These are phyloP conservation scores for Fusarium incarnatum DNA, from an alignment of 2,329 filamentous ascomycete genomes.

Conservation along the genomic window DNA sequence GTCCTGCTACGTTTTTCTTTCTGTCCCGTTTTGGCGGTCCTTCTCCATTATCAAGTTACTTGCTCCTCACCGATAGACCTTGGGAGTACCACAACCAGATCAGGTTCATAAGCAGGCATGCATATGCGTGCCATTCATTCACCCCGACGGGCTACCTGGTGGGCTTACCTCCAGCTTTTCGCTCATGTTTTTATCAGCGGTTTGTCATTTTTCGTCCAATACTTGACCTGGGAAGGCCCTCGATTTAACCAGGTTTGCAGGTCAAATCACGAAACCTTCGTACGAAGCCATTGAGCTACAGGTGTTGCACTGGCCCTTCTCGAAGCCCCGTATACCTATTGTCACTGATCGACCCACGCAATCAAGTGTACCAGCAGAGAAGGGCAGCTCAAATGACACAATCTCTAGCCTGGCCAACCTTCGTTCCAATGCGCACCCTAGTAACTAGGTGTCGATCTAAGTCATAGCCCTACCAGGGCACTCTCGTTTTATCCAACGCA, in stretches of 20 bases:
- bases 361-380: constrained; percentile 32
- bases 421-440: not conserved
- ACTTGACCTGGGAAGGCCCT: not conserved
- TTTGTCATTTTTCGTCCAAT: not conserved
- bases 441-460: constrained; percentile 33
- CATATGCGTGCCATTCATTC: constrained; percentile 17
- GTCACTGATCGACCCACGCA: constrained; percentile 4
- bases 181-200: not conserved
- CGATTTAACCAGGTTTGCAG: not conserved
- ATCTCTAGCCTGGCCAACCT: not conserved
- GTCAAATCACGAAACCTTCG: not conserved
- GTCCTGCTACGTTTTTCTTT: constrained; percentile 32
- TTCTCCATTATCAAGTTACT: constrained; percentile 35
- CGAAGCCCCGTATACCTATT: not conserved
- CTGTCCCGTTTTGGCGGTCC: constrained; percentile 38
- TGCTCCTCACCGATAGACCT: constrained; percentile 35
- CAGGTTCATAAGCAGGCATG: constrained; percentile 12
- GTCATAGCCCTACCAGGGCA: constrained; percentile 24
- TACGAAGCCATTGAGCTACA: not conserved
- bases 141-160: not conserved
- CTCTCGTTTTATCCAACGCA: constrained; percentile 27
- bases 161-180: not conserved
- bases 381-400: constrained; percentile 7
- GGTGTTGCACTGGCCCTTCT: not conserved
- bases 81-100: constrained; percentile 15